phyloP scores from a whole-genome alignment of 1,139 yeast genomes.

The Kurtzmaniella natalensis region DNA sequence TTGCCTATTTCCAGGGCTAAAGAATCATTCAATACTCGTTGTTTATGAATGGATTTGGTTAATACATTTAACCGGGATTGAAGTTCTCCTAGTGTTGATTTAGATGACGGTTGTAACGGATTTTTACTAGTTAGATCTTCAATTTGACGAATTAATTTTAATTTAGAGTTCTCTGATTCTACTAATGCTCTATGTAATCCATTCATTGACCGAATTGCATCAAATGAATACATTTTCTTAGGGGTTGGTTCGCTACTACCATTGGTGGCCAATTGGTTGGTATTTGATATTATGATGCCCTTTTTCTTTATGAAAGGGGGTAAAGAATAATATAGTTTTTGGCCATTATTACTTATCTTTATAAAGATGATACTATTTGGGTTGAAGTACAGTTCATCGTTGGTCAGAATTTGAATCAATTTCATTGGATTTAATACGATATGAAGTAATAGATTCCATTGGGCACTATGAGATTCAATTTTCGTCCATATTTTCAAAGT shows the following conservation, averaged over 20 bases:
- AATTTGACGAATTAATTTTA: slow-evolving; percentile 15
- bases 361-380: slow-evolving; percentile 24
- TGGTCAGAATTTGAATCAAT: slow-evolving; percentile 13
- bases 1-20: slow-evolving; percentile 23
- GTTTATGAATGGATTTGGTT: slow-evolving; percentile 16
- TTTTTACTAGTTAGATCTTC: slow-evolving; percentile 3
- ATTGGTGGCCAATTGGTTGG: slow-evolving; percentile 1
- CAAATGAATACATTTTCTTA: slow-evolving; percentile 28
- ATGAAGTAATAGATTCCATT: slow-evolving; percentile 21
- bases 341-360: no score
- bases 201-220: slow-evolving; percentile 30
- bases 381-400: slow-evolving; percentile 17
- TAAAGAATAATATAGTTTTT: no score
- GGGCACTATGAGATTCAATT: slow-evolving; percentile 5
- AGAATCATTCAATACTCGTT: slow-evolving; percentile 22
- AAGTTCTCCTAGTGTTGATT: neutral
- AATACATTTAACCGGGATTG: slow-evolving; percentile 9
- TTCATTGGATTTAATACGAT: slow-evolving; percentile 19
- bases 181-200: slow-evolving; percentile 27
- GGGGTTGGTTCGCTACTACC: neutral
- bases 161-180: slow-evolving; percentile 24
- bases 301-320: slow-evolving; percentile 10
- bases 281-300: slow-evolving; percentile 2
- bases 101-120: neutral
- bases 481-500: slow-evolving; percentile 24